Evolutionary conservation across 345 rosid genomes (phyloP).

Genomic region (Passiflora organensis): DNA sequence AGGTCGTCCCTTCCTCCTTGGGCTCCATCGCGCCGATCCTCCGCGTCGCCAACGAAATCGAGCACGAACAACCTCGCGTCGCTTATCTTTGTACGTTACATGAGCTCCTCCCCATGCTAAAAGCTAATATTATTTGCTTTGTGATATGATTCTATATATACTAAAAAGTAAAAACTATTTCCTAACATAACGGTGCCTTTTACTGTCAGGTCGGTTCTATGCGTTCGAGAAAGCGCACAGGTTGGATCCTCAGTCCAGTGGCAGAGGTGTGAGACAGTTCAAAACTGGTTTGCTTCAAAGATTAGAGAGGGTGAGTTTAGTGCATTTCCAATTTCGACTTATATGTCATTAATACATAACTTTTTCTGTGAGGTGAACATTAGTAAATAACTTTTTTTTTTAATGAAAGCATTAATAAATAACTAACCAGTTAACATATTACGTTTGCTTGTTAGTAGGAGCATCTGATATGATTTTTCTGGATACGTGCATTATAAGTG

Average conservation of each 20-base stretch:
- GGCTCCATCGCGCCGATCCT: constrained; percentile 77
- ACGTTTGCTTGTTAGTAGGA: background rate
- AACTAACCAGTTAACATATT: background rate
- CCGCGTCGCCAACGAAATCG: constrained; percentile 82
- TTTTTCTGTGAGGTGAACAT: no score
- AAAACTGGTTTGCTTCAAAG: constrained; percentile 76
- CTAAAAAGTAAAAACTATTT: no score
- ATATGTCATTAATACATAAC: no score
- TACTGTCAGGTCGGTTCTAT: constrained; percentile 66
- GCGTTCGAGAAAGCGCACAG: constrained; percentile 90
- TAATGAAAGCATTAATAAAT: no score
- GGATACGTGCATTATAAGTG: background rate
- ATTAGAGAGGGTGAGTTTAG: constrained; percentile 71
- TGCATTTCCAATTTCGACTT: no score
- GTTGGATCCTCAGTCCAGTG: constrained; percentile 64
- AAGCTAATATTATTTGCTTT: no score
- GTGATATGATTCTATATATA: no score
- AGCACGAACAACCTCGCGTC: constrained; percentile 92
- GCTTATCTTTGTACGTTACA: constrained; percentile 89
- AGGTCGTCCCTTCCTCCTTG: constrained; percentile 88
- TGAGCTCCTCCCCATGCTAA: no score
- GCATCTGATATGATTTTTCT: background rate
- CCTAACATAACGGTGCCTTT: background rate
- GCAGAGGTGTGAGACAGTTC: constrained; percentile 86
- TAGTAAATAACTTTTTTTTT: no score